Base-by-base conservation (phyloP, 257 asterid species). In the Sherardia arvensis region DNA sequence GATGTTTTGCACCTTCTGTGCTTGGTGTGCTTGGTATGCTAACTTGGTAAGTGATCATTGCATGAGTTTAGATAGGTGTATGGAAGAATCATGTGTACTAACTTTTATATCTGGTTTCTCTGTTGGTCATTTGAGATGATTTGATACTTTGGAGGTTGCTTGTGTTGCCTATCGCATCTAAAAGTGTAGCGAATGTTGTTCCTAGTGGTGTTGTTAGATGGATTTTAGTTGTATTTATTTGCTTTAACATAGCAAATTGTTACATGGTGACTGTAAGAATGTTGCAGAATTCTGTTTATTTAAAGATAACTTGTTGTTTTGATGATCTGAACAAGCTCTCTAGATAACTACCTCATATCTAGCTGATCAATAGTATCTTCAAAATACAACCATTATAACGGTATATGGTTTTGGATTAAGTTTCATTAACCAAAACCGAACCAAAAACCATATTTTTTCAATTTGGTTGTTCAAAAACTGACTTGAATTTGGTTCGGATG, bases 121-220 rank as follows among this genome's bases (percentile, higher is more conserved):
- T 8, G 45, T 55, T 18, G 36, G 56, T 71, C 76, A 71, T 59
- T 71, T 51, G 63, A 53, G 63, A 62, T 66, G 27, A 48, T 5
- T 59, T 38, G 32, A 34, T 70, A 59, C 33, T 61, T 38, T 4
- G 64, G 72, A 66, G 71, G 72, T 65, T 72, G 71, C 65, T 30
- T 8, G 65, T 61, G 28, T 66, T 23, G 34, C 57, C 43, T 25
- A 22, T 34, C 48, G n/a, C 28, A 28, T n/a, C 26, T 4, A 10
- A 8, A 64, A 20, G 11, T 32, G 30, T 54, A 34, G 30, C 18
- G 33, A 1, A 54, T 32, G 18, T 18, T 63, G 48, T 9, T 47
- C 32, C 18, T 49, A 65, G 62, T 30, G 34, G 18, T 22, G 49
- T 38, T 27, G 32, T 59, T 59, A 65, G 34, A 30, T 4, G 32